Base-by-base conservation (phyloP, 2,329 filamentous ascomycete species). In the Epicoccum sorghinum region DNA sequence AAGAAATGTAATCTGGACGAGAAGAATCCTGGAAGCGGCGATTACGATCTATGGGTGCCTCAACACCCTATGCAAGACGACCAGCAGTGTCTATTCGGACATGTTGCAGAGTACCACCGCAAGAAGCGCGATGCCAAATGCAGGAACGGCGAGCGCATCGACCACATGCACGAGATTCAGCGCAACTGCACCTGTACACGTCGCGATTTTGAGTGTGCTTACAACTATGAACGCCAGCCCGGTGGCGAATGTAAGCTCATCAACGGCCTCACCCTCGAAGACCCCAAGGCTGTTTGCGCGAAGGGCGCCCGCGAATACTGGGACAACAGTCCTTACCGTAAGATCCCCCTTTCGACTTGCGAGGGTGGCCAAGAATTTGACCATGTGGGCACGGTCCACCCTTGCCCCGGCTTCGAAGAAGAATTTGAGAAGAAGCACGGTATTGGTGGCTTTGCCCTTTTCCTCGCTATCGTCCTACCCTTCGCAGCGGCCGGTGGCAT, bases 121-220 rank as follows among this genome's bases (percentile, higher is more conserved):
- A 99, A 98, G 83, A 93, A 89, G 75, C 76, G 82, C n/a, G 86
- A 87, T 13, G 81, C 82, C 18, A 78, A 88, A 42, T 99, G 95
- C 79, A 96, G 87, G 80, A 97, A 96, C 67, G 87, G 89, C 46
- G 83, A 84, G 71, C 84, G 83, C 58, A 84, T 96, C 56, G 70
- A 78, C 18, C 66, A 71, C 59, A 80, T 93, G 24, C 88, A 93
- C 75, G 83, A 83, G 61, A 87, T 90, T 61, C 78, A 78, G 14
- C 78, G 83, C 60, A 91, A 96, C 73, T 99, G 95, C 80, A 82
- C 84, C 55, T 99, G 95, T 77, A 89, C 86, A 7, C 83, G 91
- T 47, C 83, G 86, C 54, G 95, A 99, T 76, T 99, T 88, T 72
- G 95, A 99, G 82, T 99, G 91, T 77, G 93, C 96, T 72, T 99